Conservation (phyloP, 257 asterid species). For the Dorcoceras hygrometricum region DNA sequence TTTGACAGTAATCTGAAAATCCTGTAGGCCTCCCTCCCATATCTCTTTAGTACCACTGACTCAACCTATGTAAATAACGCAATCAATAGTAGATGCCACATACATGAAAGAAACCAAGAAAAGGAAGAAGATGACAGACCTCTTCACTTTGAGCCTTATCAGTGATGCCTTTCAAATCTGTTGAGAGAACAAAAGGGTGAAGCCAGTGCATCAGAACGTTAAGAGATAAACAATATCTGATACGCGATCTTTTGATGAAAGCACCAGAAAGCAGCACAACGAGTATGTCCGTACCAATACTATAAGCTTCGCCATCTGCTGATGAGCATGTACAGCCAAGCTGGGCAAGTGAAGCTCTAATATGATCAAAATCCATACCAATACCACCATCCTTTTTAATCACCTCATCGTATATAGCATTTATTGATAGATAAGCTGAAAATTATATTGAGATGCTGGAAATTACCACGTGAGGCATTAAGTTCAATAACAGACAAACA, state of each 20-base stretch:
- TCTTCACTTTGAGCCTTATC: conserved; percentile 81
- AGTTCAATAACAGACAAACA: background rate
- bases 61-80: conserved; percentile 61
- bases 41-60: conserved; percentile 68
- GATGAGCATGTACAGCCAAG: conserved; percentile 55
- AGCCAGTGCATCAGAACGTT: conserved; percentile 21
- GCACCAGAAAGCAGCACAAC: conserved; percentile 16
- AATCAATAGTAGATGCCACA: conserved; percentile 21
- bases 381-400: conserved; percentile 67
- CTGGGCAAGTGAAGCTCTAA: conserved; percentile 54
- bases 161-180: conserved; percentile 76
- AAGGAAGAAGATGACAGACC: conserved; percentile 37
- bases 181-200: conserved; percentile 24
- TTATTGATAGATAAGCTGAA: conserved; percentile 58
- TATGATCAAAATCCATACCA: conserved; percentile 61
- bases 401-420: conserved; percentile 70
- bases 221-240: background rate
- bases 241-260: conserved; percentile 1
- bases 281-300: conserved; percentile 53
- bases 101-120: conserved; percentile 17
- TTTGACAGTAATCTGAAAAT: conserved; percentile 71
- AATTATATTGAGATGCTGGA: conserved; percentile 26
- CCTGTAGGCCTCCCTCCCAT: conserved; percentile 81
- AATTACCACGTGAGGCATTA: conserved; percentile 13
- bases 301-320: conserved; percentile 51